A percentile compares a stretch with the other conserved stretches of the same genome.
These are phyloP conservation scores for Alternaria rosae DNA, from an alignment of 2,329 filamentous ascomycete genomes.

Conservation along the genomic window DNA sequence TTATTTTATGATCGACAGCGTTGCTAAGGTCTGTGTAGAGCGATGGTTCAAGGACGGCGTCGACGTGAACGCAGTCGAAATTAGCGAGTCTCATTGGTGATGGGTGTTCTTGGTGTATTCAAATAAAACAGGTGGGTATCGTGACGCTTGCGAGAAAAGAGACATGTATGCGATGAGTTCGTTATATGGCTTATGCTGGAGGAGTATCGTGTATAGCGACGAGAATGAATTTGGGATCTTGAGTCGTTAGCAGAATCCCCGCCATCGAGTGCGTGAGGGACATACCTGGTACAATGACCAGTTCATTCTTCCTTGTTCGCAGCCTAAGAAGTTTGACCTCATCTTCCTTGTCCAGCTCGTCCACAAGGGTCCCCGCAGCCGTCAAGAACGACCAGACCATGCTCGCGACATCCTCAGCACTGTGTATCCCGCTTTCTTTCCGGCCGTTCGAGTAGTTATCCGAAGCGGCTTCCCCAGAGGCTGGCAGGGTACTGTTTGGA, in stretches of 20 bases:
- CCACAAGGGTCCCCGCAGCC: conserved; percentile 72
- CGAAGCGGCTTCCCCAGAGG: conserved; percentile 39
- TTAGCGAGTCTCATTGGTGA: conserved; percentile 72
- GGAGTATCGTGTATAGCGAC: conserved; percentile 85
- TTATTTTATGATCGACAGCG: neutral
- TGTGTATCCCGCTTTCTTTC: conserved; percentile 60
- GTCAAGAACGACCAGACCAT: conserved; percentile 80
- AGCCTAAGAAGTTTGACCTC: conserved; percentile 78
- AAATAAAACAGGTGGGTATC: conserved; percentile 27
- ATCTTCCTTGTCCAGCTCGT: conserved; percentile 77
- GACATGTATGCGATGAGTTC: neutral
- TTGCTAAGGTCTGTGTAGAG: conserved; percentile 49
- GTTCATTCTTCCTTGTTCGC: conserved; percentile 83
- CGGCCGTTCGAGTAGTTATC: conserved; percentile 45
- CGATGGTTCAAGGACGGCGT: conserved; percentile 75
- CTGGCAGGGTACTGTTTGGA: conserved; percentile 49
- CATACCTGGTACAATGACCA: conserved; percentile 77
- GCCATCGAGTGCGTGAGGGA: neutral
- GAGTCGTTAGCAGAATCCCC: conserved; percentile 20
- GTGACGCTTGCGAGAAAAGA: conserved; percentile 18
- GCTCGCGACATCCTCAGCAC: conserved; percentile 74
- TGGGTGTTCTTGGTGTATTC: conserved; percentile 2
- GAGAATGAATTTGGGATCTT: conserved; percentile 77
- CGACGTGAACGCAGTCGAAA: conserved; percentile 72
- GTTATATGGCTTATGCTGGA: conserved; percentile 58